Percentiles rank a stretch among this genome's conserved stretches.
Evolutionary conservation across 805 yeast genomes (phyloP).

Genomic region (Candida verbasci): DNA sequence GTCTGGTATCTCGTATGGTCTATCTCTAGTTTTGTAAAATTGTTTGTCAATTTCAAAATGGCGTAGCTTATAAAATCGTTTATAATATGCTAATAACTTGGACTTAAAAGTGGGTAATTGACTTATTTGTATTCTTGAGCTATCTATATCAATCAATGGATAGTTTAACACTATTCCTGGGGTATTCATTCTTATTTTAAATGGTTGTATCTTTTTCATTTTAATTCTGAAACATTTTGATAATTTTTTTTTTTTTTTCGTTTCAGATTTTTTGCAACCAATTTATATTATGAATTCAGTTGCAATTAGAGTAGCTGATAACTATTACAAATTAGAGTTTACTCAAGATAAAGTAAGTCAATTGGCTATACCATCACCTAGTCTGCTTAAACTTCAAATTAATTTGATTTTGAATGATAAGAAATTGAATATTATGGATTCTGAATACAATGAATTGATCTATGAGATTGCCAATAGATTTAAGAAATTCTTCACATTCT

Average conservation of each 20-base stretch:
- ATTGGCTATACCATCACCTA: neutral
- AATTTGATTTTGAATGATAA: constrained; percentile 12
- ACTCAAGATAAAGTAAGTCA: neutral
- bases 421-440: constrained; percentile 3
- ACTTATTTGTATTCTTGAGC: neutral
- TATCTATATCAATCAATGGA: constrained; percentile 6
- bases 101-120: constrained; percentile 9
- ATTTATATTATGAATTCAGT: neutral
- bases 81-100: constrained; percentile 21
- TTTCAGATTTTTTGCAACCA: constrained; percentile 10
- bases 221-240: neutral
- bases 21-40: constrained; percentile 1
- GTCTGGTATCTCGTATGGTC: constrained; percentile 3
- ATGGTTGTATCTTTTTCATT: constrained; percentile 4
- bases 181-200: constrained; percentile 5
- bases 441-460: constrained; percentile 10
- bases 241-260: neutral
- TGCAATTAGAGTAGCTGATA: constrained; percentile 7
- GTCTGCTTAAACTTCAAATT: constrained; percentile 1
- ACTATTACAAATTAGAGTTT: constrained; percentile 9
- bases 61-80: constrained; percentile 29
- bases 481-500: constrained; percentile 9
- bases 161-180: constrained; percentile 8
- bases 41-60: constrained; percentile 8
- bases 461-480: constrained; percentile 11